Evolutionary conservation across 2,329 filamentous ascomycete genomes (phyloP).

Genomic region (Didymella sp.): DNA sequence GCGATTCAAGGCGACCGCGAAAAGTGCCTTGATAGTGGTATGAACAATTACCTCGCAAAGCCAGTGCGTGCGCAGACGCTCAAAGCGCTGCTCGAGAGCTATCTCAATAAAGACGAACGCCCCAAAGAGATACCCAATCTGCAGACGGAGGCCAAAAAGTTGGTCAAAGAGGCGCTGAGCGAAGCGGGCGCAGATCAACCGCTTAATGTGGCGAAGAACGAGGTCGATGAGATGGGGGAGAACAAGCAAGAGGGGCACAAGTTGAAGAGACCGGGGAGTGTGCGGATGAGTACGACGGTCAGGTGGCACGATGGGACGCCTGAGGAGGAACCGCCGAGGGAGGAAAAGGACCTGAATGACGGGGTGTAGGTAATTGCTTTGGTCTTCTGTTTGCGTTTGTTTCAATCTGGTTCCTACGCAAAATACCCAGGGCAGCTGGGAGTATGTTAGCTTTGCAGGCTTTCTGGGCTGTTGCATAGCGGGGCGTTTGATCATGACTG

Average conservation of each 20-base stretch:
- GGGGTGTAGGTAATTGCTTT: not conserved
- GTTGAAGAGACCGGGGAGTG: constrained; percentile 10
- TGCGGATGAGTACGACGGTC: constrained; percentile 13
- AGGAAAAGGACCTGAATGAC: not conserved
- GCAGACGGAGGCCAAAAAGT: constrained; percentile 54
- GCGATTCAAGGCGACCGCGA: constrained; percentile 94
- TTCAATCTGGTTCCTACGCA: not conserved
- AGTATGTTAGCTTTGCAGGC: not conserved
- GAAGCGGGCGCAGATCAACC: constrained; percentile 25
- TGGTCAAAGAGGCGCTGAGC: constrained; percentile 48
- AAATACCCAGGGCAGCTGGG: constrained; percentile 13
- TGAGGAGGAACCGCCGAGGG: not conserved
- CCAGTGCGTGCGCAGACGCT: constrained; percentile 89
- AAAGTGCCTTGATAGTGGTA: constrained; percentile 92
- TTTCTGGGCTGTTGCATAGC: constrained; percentile 1
- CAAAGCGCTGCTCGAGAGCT: constrained; percentile 79
- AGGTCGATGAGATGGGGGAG: not conserved
- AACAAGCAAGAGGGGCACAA: not conserved
- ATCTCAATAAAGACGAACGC: constrained; percentile 61
- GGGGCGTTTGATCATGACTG: not conserved
- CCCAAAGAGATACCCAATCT: constrained; percentile 49
- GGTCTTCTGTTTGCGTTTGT: not conserved
- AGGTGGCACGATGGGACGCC: constrained; percentile 14
- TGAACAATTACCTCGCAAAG: constrained; percentile 98
- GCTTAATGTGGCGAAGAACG: constrained; percentile 3